A percentile compares a stretch with the other conserved stretches of the same genome.
Conservation (phyloP, 2,329 filamentous ascomycete genomes). For the Trichoderma oligosporum region DNA sequence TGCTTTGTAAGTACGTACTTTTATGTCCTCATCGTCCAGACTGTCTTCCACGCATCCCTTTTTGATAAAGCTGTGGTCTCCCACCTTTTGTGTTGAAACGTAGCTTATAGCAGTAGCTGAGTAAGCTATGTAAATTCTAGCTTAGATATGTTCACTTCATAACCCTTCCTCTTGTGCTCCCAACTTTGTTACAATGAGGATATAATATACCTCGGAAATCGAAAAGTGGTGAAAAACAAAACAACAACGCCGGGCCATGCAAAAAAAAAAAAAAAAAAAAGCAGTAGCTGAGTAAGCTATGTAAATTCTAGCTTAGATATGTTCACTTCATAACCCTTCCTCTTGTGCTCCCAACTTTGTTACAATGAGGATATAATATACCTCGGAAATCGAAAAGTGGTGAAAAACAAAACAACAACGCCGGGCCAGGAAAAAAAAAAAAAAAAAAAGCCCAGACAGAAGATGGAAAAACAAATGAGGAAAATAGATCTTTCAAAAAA, state of each 20-base stretch:
- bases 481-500: too few species aligned
- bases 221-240: not conserved
- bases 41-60: not conserved
- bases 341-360: too few species aligned
- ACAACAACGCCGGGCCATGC: constrained; percentile 17
- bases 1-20: not conserved
- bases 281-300: not conserved
- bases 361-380: too few species aligned
- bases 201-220: not conserved
- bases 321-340: not conserved
- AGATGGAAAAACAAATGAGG: too few species aligned
- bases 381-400: not conserved
- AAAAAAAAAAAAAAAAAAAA: constrained; percentile 1
- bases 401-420: not conserved
- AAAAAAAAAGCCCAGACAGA: too few species aligned
- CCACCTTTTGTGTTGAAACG: not conserved
- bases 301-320: constrained; percentile 1
- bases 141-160: not conserved
- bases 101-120: not conserved
- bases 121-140: constrained; percentile 8
- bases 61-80: too few species aligned
- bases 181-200: too few species aligned
- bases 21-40: too few species aligned
- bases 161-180: not conserved
- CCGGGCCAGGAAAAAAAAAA: not conserved